Evolutionary conservation across 192 early-diverging fungal species (phyloP).

Genomic region (Ambispora gerdemannii): DNA sequence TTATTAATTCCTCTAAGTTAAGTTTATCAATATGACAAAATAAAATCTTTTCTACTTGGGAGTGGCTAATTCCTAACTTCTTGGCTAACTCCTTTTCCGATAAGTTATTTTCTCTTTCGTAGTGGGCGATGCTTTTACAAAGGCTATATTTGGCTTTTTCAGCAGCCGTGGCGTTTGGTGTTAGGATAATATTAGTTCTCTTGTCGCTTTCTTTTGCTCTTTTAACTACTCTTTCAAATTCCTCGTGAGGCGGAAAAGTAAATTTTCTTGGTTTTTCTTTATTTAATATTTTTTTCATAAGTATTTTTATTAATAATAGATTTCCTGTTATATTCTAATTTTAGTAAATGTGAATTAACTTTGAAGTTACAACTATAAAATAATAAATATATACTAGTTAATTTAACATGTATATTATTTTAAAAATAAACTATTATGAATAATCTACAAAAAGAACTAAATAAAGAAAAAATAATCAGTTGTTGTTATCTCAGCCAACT

Average conservation of each 20-base stretch:
- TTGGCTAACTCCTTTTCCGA: background rate
- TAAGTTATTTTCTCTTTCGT: background rate
- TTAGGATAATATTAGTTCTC: background rate
- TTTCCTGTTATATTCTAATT: too few species aligned
- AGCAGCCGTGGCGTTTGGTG: background rate
- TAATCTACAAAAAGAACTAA: too few species aligned
- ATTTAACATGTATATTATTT: too few species aligned
- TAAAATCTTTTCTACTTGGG: background rate
- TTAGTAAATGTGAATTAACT: too few species aligned
- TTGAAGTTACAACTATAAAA: too few species aligned
- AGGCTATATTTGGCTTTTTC: conserved; percentile 10
- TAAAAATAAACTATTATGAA: too few species aligned
- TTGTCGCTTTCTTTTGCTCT: background rate
- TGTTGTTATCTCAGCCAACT: too few species aligned
- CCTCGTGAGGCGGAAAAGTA: conserved; percentile 9
- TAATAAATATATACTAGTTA: too few species aligned
- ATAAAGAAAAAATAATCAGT: too few species aligned
- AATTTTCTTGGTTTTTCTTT: background rate
- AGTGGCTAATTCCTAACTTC: background rate
- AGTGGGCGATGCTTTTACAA: background rate
- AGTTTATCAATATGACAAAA: background rate
- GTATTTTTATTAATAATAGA: too few species aligned
- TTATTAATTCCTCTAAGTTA: background rate
- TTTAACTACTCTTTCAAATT: conserved; percentile 1
- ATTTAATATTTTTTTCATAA: too few species aligned